A percentile compares a stretch with the other conserved stretches of the same genome.
Conservation (phyloP, 192 early-diverging fungal species). For the Coemansia sp. region DNA sequence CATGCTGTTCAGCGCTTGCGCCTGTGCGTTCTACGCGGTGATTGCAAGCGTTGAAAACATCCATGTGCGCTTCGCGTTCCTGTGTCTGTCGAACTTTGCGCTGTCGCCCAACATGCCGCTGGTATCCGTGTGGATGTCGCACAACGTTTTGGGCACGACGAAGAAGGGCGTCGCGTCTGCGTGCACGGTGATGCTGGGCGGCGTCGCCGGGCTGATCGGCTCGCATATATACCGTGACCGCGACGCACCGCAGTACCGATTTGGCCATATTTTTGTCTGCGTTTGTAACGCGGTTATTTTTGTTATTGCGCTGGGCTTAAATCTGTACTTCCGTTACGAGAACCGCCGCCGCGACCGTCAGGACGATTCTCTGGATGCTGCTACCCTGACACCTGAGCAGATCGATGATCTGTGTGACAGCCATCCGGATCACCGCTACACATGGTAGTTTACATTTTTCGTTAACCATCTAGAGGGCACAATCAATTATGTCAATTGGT, state of each 20-base stretch:
- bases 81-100: constrained; percentile 45
- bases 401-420: constrained; percentile 36
- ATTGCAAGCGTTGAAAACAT: constrained; percentile 37
- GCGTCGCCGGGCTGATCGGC: constrained; percentile 54
- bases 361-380: constrained; percentile 14
- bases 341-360: constrained; percentile 30
- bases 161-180: constrained; percentile 58
- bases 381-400: constrained; percentile 14
- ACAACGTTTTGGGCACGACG: constrained; percentile 59
- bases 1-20: constrained; percentile 47
- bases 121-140: constrained; percentile 56
- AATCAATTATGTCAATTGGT: no score
- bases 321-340: constrained; percentile 38
- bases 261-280: constrained; percentile 50
- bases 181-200: constrained; percentile 51
- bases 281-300: constrained; percentile 40
- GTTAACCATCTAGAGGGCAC: no score
- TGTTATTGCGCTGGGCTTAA: constrained; percentile 19
- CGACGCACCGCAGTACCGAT: constrained; percentile 54
- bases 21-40: constrained; percentile 54
- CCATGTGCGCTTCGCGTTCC: constrained; percentile 34
- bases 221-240: constrained; percentile 58
- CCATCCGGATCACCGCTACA: constrained; percentile 43
- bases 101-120: constrained; percentile 50
- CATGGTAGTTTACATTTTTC: constrained; percentile 5